Evolutionary conservation across 345 rosid genomes (phyloP).

Genomic region (Eutrema heterophyllum): DNA sequence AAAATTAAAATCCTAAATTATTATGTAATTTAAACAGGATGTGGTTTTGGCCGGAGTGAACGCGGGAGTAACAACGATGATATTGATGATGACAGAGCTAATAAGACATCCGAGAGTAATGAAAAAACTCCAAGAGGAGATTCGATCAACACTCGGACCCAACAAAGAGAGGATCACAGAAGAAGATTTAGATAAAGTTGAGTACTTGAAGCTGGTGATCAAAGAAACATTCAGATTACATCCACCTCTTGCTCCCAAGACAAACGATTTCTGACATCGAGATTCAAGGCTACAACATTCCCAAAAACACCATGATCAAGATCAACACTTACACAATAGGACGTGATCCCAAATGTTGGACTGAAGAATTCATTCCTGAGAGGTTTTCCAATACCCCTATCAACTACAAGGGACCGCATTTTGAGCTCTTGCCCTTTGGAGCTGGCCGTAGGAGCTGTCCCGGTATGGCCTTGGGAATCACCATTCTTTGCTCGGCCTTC

Average conservation of each 20-base stretch:
- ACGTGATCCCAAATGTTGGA: slow-evolving; percentile 41
- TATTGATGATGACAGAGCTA: slow-evolving; percentile 58
- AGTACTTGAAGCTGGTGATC: slow-evolving; percentile 10
- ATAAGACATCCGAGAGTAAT: slow-evolving; percentile 37
- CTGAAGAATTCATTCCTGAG: slow-evolving; percentile 35
- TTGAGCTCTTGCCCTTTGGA: slow-evolving; percentile 48
- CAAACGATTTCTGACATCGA: neutral
- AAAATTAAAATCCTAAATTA: neutral
- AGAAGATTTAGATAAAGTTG: slow-evolving; percentile 13
- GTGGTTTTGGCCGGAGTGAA: slow-evolving; percentile 43
- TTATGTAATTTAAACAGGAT: slow-evolving; percentile 25
- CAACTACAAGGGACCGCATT: slow-evolving; percentile 39
- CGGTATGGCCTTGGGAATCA: slow-evolving; percentile 2
- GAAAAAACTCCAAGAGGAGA: slow-evolving; percentile 51
- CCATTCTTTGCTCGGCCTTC: slow-evolving; percentile 13
- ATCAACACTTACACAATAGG: slow-evolving; percentile 48
- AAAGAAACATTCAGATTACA: slow-evolving; percentile 23
- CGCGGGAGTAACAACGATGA: slow-evolving; percentile 31
- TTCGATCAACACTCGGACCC: slow-evolving; percentile 30
- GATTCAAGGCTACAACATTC: slow-evolving; percentile 17
- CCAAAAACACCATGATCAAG: neutral
- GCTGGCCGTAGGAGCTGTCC: slow-evolving; percentile 26
- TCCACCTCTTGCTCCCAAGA: slow-evolving; percentile 18
- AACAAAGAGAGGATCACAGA: slow-evolving; percentile 28
- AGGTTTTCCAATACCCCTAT: slow-evolving; percentile 31